Percentiles rank a stretch among this genome's conserved stretches.
Evolutionary conservation across 306 rosid species (phyloP).

Genomic region (Quercus bicolor): DNA sequence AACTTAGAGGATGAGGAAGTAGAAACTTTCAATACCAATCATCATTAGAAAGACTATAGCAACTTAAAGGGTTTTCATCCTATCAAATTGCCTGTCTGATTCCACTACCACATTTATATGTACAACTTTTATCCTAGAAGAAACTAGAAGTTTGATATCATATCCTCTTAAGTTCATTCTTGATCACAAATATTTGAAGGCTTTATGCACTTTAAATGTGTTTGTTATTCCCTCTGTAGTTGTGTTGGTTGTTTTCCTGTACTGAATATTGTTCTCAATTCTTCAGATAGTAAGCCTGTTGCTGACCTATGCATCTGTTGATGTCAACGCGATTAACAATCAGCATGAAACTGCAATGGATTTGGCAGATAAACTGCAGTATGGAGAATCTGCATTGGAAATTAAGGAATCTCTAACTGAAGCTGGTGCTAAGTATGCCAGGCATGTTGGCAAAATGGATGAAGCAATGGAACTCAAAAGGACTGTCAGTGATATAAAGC

Average conservation of each 20-base stretch:
- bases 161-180: not conserved
- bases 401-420: constrained; percentile 66
- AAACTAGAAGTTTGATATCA: not conserved
- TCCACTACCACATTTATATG: not conserved
- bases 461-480: constrained; percentile 94
- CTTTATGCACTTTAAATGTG: not conserved
- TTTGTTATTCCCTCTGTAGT: not conserved
- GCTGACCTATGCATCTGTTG: constrained; percentile 54
- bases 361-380: constrained; percentile 78
- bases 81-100: not conserved
- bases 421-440: constrained; percentile 85
- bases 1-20: not conserved
- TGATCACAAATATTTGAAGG: not conserved
- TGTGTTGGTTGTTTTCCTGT: not conserved
- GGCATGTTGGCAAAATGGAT: constrained; percentile 72
- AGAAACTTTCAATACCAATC: not conserved
- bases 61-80: not conserved
- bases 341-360: constrained; percentile 84
- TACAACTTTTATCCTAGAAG: not conserved
- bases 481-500: constrained; percentile 93
- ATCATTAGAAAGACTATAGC: not conserved
- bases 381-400: constrained; percentile 70
- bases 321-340: constrained; percentile 74
- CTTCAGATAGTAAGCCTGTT: constrained; percentile 66
- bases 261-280: constrained; percentile 18